Evolutionary conservation across 805 yeast genomes (phyloP).

Genomic region (Saturnispora hagleri): DNA sequence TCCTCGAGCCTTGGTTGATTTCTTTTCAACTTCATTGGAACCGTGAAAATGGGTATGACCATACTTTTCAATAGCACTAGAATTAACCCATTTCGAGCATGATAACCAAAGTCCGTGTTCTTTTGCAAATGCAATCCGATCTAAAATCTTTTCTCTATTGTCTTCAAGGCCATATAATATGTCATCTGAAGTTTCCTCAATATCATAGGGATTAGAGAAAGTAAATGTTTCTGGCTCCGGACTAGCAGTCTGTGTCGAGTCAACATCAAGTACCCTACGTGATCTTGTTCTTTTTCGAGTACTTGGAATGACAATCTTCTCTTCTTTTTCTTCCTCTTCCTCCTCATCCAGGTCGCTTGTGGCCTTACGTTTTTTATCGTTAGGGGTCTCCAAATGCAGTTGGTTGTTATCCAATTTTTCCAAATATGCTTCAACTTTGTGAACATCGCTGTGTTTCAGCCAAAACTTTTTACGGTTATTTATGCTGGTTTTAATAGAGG

Average conservation of each 20-base stretch:
- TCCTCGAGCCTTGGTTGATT: slow-evolving; percentile 6
- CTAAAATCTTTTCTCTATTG: slow-evolving; percentile 22
- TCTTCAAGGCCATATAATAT: background rate
- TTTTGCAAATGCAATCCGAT: slow-evolving; percentile 16
- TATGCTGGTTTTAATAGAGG: slow-evolving; percentile 48
- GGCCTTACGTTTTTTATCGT: slow-evolving; percentile 2
- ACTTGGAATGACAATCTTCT: slow-evolving; percentile 5
- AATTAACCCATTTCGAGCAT: slow-evolving; percentile 55
- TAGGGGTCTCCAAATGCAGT: slow-evolving; percentile 22
- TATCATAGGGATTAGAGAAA: slow-evolving; percentile 2
- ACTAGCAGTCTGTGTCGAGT: slow-evolving; percentile 2
- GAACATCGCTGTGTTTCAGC: slow-evolving; percentile 12
- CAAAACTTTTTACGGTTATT: slow-evolving; percentile 34
- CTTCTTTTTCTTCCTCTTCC: slow-evolving; percentile 23
- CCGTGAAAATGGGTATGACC: slow-evolving; percentile 54
- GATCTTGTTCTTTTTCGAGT: slow-evolving; percentile 13
- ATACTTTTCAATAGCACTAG: slow-evolving; percentile 41
- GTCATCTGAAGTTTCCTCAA: slow-evolving; percentile 13
- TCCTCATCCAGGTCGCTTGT: slow-evolving; percentile 29
- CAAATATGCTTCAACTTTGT: slow-evolving; percentile 5
- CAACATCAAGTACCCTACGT: slow-evolving; percentile 13
- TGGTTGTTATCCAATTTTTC: slow-evolving; percentile 31
- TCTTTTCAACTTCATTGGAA: slow-evolving; percentile 15
- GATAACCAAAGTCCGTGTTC: slow-evolving; percentile 12
- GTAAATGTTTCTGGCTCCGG: slow-evolving; percentile 7